Evolutionary conservation across 202 grass and related monocot species (phyloP).

Genomic region (Zoysia matrella): DNA sequence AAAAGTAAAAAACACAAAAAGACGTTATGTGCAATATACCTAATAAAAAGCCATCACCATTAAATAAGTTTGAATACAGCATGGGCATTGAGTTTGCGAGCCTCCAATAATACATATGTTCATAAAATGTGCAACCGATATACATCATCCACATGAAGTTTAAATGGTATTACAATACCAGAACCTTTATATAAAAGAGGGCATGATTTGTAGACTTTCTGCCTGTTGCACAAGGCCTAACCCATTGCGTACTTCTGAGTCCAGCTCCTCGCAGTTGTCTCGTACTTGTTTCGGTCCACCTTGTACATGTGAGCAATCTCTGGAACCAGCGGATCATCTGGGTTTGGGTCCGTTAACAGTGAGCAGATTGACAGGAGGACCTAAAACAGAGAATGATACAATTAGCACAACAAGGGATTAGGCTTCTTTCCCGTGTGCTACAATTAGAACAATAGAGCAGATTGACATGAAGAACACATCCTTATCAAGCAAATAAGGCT

Average conservation of each 20-base stretch:
- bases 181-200: background rate
- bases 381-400: slow-evolving; percentile 21
- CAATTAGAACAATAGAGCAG: too few relatives aligned
- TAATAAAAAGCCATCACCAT: background rate
- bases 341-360: slow-evolving; percentile 59
- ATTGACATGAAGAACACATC: too few relatives aligned
- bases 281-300: slow-evolving; percentile 53
- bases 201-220: background rate
- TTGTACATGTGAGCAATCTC: slow-evolving; percentile 74
- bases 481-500: too few relatives aligned
- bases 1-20: background rate
- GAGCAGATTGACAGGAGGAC: slow-evolving; percentile 70
- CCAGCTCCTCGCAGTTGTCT: slow-evolving; percentile 59
- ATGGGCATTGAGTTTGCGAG: background rate
- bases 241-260: slow-evolving; percentile 67
- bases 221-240: slow-evolving; percentile 14
- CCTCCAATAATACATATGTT: background rate
- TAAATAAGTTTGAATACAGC: background rate
- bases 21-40: background rate
- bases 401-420: background rate
- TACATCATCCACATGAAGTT: background rate
- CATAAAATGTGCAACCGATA: background rate
- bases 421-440: too few relatives aligned
- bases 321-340: slow-evolving; percentile 67
- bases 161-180: slow-evolving; percentile 9